Evolutionary conservation across 805 yeast species (phyloP), one percentile per base, ranked within the genome.

Genomic region (Teunomyces stri): DNA sequence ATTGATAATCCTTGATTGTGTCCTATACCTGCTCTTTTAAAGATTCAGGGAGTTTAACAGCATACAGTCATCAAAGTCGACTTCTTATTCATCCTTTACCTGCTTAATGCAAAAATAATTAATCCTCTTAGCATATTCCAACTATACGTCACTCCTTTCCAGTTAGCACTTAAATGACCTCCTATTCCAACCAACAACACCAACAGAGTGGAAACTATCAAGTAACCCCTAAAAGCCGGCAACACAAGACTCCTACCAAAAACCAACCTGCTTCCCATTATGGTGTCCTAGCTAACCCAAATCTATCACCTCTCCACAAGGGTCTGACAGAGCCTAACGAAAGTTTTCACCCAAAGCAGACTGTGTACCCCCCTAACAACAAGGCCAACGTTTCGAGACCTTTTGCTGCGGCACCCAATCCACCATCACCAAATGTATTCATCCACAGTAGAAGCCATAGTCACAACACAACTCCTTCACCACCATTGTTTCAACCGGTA

Each of bases 371-470:
- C 9, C 40, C 40, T 7, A 37, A 37, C 16, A 37, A n/a, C 12
- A 20, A 22, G 40, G 28, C 28, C 15, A 37, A 20, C 28, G 15
- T 34, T 30, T 27, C 34, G 7, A 43, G 28, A 25, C 39, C 40
- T 16, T 15, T 15, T 27, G 18, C 25, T 13, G 40, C 31, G 5
- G 35, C 35, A n/a, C 45, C 39, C 13, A 22, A 28, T 7, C 28
- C 45, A 11, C 37, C 45, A 10, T 30, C 44, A 16, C 31, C 31
- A 10, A 45, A 37, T 10, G 34, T 31, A 6, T 46, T 46, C 31
- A 25, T 22, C 22, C 55, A 51, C 42, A 28, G 51, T 16, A 38
- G 55, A 33, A 47, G 51, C 30, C 55, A 49, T 13, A 49, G 52
- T 18, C 53, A 52, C 40, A 52, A 52, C 33, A 11, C 45, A 13